Percentiles rank a stretch among this genome's conserved stretches.
Conservation (phyloP, 495 filamentous ascomycete species). For the Bryoglossum gracile region DNA sequence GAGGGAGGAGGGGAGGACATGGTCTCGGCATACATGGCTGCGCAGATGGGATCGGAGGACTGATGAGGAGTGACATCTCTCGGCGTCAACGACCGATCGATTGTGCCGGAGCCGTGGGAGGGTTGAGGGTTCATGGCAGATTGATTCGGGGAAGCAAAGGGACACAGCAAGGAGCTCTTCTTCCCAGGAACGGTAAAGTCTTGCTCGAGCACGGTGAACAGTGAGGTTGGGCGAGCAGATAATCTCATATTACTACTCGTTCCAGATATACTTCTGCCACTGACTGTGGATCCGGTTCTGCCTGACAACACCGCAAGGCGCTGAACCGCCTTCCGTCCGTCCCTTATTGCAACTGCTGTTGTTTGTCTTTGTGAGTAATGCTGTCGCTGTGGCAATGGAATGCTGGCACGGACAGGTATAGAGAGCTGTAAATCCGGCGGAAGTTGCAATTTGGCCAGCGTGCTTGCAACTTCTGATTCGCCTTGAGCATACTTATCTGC, state of each 20-base stretch:
- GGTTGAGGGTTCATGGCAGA: constrained; percentile 8
- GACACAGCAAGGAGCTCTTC: constrained; percentile 54
- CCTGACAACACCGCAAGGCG: constrained; percentile 35
- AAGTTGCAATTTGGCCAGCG: constrained; percentile 47
- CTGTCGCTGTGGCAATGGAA: constrained; percentile 42
- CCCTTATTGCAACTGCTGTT: constrained; percentile 45
- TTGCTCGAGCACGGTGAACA: constrained; percentile 51
- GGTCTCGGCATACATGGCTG: constrained; percentile 48
- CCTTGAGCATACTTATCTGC: constrained; percentile 52
- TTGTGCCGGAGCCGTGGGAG: constrained; percentile 9
- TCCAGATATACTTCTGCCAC: constrained; percentile 26
- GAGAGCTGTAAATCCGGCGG: constrained; percentile 41
- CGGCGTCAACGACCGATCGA: constrained; percentile 13
- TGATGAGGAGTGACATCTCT: constrained; percentile 35
- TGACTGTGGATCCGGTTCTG: constrained; percentile 20
- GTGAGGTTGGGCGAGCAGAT: constrained; percentile 35
- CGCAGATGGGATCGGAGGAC: constrained; percentile 52
- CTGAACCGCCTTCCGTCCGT: constrained; percentile 42
- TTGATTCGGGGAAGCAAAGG: constrained; percentile 34
- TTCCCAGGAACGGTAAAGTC: constrained; percentile 59
- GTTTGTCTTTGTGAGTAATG: constrained; percentile 43
- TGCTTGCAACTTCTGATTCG: constrained; percentile 44
- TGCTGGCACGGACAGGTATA: constrained; percentile 35
- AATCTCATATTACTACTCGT: constrained; percentile 26
- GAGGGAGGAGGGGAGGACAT: constrained; percentile 44